Evolutionary conservation across 2,329 filamentous ascomycete species (phyloP), one percentile per base, ranked within the genome.

Genomic region (Penicillium corylophilum): DNA sequence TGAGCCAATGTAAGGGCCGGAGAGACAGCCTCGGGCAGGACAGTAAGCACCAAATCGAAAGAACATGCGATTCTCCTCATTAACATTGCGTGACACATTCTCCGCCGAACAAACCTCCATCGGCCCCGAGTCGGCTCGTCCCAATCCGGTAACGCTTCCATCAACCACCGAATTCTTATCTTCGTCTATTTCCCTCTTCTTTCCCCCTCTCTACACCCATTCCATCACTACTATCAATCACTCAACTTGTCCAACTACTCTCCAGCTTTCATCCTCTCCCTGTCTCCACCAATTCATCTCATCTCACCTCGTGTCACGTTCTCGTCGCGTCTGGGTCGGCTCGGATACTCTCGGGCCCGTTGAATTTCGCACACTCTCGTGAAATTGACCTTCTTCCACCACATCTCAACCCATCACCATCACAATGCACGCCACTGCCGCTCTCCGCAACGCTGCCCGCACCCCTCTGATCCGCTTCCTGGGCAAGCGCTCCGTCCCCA

Each of bases 401-500:
- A 46, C 45, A 48, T 46, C 41, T 38, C 48, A 50, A 36, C 16
- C 41, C 26, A 44, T 44, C 29, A 20, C 46, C 47, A 50, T 58
- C 62, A 73, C 58, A 64, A 76, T 77, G 74, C 73, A 68, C 63
- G 69, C 67, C 55, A 71, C 74, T 39, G 54, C 68, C 54, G 63
- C 73, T 61, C 69, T 78, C 50, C 68, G 70, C 48, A 72, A 67
- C 49, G 69, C 71, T 49, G 67, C 71, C 51, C 72, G 75, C 46
- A 74, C 72, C 48, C 77, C 77, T 46, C 64, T 78, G 56, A 79
- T 79, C 61, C 77, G 76, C 54, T 79, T 79, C 65, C 50, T 79
- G 38, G 77, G 77, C 59, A 77, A 74, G 60, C 74, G 74, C 51
- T 68, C 74, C 44, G 55, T 71, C 47, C 76, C 75, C 56, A 68